A percentile compares a stretch with the other conserved stretches of the same genome.
Conservation (phyloP, 2,329 filamentous ascomycete species). For the Didymellaceae sp. region DNA sequence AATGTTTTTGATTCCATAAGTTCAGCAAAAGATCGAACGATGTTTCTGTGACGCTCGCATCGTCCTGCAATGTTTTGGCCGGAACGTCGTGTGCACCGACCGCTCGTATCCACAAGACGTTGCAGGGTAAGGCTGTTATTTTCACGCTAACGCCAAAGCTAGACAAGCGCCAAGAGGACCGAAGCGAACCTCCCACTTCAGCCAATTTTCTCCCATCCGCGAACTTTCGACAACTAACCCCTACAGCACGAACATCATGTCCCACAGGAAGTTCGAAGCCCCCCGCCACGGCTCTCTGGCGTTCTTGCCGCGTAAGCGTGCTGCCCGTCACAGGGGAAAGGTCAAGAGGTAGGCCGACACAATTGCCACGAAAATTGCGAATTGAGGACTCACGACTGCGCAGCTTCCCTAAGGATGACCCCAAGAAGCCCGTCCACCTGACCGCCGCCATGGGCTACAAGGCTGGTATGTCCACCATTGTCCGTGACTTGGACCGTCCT, state of each 20-base stretch:
- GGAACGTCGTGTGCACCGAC: too few species aligned
- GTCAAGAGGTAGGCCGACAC: slow-evolving; percentile 87
- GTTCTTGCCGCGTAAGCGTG: slow-evolving; percentile 75
- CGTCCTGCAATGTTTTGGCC: too few species aligned
- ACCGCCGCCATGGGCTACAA: slow-evolving; percentile 99
- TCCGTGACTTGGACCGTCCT: slow-evolving; percentile 98
- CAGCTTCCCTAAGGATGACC: slow-evolving; percentile 99
- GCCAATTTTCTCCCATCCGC: slow-evolving; percentile 8
- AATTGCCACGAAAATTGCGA: slow-evolving; percentile 22
- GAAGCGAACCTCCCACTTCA: background rate
- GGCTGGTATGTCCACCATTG: slow-evolving; percentile 99
- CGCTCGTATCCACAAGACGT: too few species aligned
- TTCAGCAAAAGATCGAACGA: too few species aligned
- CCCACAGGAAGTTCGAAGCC: slow-evolving; percentile 78
- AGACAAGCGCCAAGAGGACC: slow-evolving; percentile 1
- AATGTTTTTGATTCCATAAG: too few species aligned
- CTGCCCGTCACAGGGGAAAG: slow-evolving; percentile 92
- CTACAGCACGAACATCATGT: slow-evolving; percentile 53
- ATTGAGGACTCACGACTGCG: slow-evolving; percentile 33
- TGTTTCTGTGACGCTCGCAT: too few species aligned
- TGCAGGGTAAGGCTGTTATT: too few species aligned
- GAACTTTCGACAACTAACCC: slow-evolving; percentile 42
- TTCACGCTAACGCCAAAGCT: background rate
- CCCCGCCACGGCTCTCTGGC: slow-evolving; percentile 84
- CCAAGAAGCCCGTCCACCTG: slow-evolving; percentile 99